Base-by-base conservation (phyloP, 139 green algal genomes). In the Chlorella sp. region DNA sequence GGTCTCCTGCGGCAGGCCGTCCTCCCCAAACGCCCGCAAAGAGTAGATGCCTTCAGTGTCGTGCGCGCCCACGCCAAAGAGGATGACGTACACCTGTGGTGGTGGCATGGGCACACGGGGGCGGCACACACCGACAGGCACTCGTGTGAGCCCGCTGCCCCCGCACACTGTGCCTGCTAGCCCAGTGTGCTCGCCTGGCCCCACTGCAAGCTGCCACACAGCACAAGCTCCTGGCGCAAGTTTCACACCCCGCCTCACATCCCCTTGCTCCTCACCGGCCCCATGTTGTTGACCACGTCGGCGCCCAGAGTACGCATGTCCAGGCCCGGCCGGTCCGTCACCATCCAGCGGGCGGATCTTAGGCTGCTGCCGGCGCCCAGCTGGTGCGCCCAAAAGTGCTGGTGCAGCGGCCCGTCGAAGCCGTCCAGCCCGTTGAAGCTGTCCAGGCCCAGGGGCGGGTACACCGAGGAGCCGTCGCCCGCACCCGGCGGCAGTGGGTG, bases 31-130 rank as follows among this genome's bases (percentile, higher is more conserved):
- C 3, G 76, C 79, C 0, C 89, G 72, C 55, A 96, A 72, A 1
- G 83, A 89, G 85, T 96, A 96, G 70, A 96, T 96, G 62, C 91
- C 91, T 62, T 96, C 91, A 2, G 86, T 89, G 24, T 93, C 90
- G 0, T 77, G 68, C 30, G 83, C 67, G 0, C 85, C 88, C 14
- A 93, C 84, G 4, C 88, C 89, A 79, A 96, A 96, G 23, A 96
- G 62, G 24, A 96, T 88, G 14, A 96, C 89, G 64, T 87, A 91
- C 32, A 84, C 74, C 74, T 78, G 73, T 55, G 42, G 10, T 24
- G 10, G 42, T 55, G 42, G 42, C 42, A 10, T 55, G 42, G 42
- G 42, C 42, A 17, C 17, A 17, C 10, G 42, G 42, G 17, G 42
- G n/a, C n/a, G n/a, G n/a, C n/a, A n/a, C n/a, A n/a, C n/a, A n/a